A percentile compares a stretch with the other conserved stretches of the same genome.
phyloP scores from a whole-genome alignment of 768 basidiomycete species.

The Xerocomus brunneocitrinus region DNA sequence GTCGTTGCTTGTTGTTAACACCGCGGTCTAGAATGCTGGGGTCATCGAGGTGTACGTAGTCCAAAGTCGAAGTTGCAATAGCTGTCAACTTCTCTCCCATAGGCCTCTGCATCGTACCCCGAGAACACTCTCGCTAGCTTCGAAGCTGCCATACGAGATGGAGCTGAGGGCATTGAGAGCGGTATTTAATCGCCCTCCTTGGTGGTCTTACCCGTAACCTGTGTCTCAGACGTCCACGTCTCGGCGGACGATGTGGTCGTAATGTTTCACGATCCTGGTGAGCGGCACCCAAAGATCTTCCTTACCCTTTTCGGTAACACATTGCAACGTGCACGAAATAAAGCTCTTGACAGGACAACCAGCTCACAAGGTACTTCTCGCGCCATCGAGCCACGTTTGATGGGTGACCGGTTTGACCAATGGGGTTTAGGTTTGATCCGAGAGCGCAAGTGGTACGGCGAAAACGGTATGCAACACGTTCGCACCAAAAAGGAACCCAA shows the following conservation, averaged over 20 bases:
- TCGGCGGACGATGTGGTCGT: conserved; percentile 82
- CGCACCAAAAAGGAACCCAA: conserved; percentile 75
- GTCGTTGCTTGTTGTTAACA: not conserved
- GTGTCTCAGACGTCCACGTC: conserved; percentile 86
- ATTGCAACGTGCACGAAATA: conserved; percentile 20
- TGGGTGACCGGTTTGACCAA: conserved; percentile 9
- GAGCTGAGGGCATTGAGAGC: conserved; percentile 95
- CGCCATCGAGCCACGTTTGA: conserved; percentile 23
- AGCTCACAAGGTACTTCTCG: conserved; percentile 52
- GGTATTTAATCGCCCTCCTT: conserved; percentile 58
- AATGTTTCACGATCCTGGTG: conserved; percentile 95
- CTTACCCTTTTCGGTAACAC: conserved; percentile 20
- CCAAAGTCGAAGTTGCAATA: conserved; percentile 28
- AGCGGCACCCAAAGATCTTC: conserved; percentile 21
- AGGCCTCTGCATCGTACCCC: conserved; percentile 84
- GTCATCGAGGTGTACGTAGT: conserved; percentile 57
- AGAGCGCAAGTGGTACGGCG: conserved; percentile 67
- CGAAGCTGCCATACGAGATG: conserved; percentile 90
- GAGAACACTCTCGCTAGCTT: conserved; percentile 97
- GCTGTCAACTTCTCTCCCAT: conserved; percentile 14
- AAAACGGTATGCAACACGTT: conserved; percentile 69
- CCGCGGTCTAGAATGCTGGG: conserved; percentile 65
- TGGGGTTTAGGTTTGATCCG: conserved; percentile 54
- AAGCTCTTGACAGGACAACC: conserved; percentile 78
- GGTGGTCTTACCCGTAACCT: conserved; percentile 46